Evolutionary conservation across 148 eudicot species (phyloP).

Genomic region (Chenopodium suecicum): DNA sequence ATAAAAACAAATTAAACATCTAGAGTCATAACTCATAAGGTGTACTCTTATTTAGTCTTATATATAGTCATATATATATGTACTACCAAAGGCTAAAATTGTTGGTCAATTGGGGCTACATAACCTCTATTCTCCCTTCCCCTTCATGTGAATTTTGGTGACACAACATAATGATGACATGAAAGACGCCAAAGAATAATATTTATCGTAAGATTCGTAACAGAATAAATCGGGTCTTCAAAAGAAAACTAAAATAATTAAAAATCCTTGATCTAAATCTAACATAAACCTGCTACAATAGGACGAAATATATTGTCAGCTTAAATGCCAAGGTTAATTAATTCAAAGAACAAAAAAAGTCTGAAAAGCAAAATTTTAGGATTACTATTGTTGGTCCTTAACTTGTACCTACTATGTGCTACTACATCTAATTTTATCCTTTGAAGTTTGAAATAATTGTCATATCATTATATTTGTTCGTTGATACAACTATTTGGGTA

Average conservation of each 20-base stretch:
- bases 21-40: too few species aligned
- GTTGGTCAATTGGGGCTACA: too few species aligned
- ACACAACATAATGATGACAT: not conserved
- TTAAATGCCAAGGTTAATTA: not conserved
- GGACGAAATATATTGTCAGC: not conserved
- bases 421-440: not conserved
- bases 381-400: not conserved
- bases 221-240: not conserved
- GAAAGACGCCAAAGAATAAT: not conserved
- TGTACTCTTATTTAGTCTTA: too few species aligned
- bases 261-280: not conserved
- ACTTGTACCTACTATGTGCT: not conserved
- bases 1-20: too few species aligned
- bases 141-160: not conserved
- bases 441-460: too few species aligned
- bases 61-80: too few species aligned
- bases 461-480: too few species aligned
- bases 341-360: not conserved
- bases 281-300: not conserved
- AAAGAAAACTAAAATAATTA: not conserved
- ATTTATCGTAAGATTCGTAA: not conserved
- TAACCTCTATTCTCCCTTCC: not conserved
- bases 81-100: too few species aligned
- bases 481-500: not conserved
- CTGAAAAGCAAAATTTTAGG: not conserved